phyloP scores from a whole-genome alignment of 768 basidiomycete species.

The Phlebiopsis gigantea region DNA sequence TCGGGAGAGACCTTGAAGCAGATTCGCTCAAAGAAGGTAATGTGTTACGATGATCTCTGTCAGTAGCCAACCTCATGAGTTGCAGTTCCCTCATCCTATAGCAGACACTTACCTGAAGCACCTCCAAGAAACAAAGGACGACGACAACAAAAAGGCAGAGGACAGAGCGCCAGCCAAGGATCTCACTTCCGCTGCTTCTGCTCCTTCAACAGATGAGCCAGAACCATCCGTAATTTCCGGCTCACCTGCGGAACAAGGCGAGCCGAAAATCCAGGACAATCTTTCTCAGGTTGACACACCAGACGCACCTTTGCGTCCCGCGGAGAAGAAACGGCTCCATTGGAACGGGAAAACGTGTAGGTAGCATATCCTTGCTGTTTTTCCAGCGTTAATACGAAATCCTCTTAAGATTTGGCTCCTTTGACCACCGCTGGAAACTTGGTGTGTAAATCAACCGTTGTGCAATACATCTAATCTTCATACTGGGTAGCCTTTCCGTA shows the following conservation, averaged over 20 bases:
- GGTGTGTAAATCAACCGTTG: constrained; percentile 46
- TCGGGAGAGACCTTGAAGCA: constrained; percentile 51
- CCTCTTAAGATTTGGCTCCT: constrained; percentile 56
- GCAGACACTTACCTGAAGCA: constrained; percentile 57
- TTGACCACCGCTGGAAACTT: constrained; percentile 95
- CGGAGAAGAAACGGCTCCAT: constrained; percentile 82
- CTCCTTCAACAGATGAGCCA: background rate
- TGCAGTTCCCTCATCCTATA: constrained; percentile 62
- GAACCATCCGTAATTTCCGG: background rate
- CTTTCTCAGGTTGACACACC: constrained; percentile 45
- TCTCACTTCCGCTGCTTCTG: background rate
- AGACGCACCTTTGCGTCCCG: constrained; percentile 64
- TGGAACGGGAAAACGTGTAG: constrained; percentile 86
- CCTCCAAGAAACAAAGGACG: constrained; percentile 29
- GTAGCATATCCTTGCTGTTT: constrained; percentile 21
- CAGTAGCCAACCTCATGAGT: background rate
- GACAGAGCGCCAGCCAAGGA: constrained; percentile 6
- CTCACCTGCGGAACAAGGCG: background rate
- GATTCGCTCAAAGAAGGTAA: constrained; percentile 65
- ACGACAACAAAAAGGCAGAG: constrained; percentile 11
- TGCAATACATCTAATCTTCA: no score
- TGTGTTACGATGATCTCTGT: no score
- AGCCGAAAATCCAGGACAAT: background rate
- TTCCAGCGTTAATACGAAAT: background rate
- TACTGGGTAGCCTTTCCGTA: constrained; percentile 91